Percentiles rank a stretch among this genome's conserved stretches.
Conservation (phyloP, 768 basidiomycete species). For the Trametes meyenii region DNA sequence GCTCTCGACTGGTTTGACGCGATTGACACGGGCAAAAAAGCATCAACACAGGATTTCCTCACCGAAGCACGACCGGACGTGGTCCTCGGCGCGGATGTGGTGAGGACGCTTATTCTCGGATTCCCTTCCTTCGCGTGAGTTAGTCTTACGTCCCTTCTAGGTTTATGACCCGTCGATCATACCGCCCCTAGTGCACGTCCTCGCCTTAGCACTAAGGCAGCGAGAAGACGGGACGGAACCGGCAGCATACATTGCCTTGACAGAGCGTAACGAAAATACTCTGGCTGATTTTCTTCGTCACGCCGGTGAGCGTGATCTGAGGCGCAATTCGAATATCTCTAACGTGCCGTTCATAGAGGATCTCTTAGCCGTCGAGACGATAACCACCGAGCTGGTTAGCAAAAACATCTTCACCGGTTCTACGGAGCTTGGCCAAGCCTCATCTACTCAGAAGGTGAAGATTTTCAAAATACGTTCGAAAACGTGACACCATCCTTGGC, state of each 20-base stretch:
- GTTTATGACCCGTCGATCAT: conserved; percentile 70
- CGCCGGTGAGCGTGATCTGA: conserved; percentile 21
- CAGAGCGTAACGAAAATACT: conserved; percentile 60
- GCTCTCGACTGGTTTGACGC: conserved; percentile 72
- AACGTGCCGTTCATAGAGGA: not conserved
- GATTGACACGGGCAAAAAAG: conserved; percentile 35
- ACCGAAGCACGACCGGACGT: conserved; percentile 52
- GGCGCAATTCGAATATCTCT: not conserved
- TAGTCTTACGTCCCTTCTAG: conserved; percentile 37
- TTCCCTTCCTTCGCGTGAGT: not conserved
- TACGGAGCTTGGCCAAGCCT: conserved; percentile 14
- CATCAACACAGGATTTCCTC: conserved; percentile 38
- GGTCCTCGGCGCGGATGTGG: conserved; percentile 74
- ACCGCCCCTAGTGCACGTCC: conserved; percentile 53
- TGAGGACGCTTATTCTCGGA: conserved; percentile 29
- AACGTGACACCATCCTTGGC: not conserved
- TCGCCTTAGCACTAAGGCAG: conserved; percentile 39
- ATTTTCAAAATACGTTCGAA: conserved; percentile 1
- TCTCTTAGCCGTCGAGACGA: not conserved
- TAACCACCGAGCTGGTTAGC: not conserved
- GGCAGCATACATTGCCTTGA: conserved; percentile 49
- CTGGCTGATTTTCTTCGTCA: conserved; percentile 43
- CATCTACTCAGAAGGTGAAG: conserved; percentile 2
- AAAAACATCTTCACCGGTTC: conserved; percentile 13
- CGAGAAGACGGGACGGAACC: not conserved